Evolutionary conservation across 2,329 filamentous ascomycete genomes (phyloP).

Genomic region (Cadophora malorum): DNA sequence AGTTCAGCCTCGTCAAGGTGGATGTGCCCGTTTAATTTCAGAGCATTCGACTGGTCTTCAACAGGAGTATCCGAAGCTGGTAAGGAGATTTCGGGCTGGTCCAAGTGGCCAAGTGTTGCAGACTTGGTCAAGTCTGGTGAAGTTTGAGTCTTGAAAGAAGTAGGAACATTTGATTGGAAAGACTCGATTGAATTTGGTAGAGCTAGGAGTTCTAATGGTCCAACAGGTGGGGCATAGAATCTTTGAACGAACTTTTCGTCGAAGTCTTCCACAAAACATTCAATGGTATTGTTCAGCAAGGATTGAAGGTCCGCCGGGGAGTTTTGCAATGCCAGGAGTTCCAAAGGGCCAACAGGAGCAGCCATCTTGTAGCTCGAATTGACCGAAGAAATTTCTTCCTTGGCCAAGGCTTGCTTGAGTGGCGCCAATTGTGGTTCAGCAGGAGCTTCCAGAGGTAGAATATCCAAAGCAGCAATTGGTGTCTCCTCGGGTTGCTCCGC

Average conservation of each 20-base stretch:
- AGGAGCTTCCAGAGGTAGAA: slow-evolving; percentile 11
- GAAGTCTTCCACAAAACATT: slow-evolving; percentile 18
- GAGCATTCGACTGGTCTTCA: slow-evolving; percentile 15
- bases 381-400: slow-evolving; percentile 6
- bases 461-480: background rate
- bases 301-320: slow-evolving; percentile 19
- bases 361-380: background rate
- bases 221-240: slow-evolving; percentile 22
- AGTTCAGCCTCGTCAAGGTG: slow-evolving; percentile 24
- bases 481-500: slow-evolving; percentile 18
- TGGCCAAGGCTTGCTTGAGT: background rate
- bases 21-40: slow-evolving; percentile 20
- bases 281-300: background rate
- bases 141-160: background rate
- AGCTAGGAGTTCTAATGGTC: slow-evolving; percentile 28
- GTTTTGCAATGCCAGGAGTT: slow-evolving; percentile 63
- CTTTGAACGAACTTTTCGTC: slow-evolving; percentile 15
- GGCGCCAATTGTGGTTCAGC: background rate
- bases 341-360: slow-evolving; percentile 43
- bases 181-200: slow-evolving; percentile 28
- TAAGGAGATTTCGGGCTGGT: background rate
- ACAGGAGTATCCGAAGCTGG: slow-evolving; percentile 12
- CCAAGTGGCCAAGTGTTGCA: background rate
- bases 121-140: slow-evolving; percentile 1
- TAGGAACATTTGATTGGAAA: background rate